Evolutionary conservation across 1,139 yeast species (phyloP).

Genomic region (Nakaseomyces kungkrabaensis): DNA sequence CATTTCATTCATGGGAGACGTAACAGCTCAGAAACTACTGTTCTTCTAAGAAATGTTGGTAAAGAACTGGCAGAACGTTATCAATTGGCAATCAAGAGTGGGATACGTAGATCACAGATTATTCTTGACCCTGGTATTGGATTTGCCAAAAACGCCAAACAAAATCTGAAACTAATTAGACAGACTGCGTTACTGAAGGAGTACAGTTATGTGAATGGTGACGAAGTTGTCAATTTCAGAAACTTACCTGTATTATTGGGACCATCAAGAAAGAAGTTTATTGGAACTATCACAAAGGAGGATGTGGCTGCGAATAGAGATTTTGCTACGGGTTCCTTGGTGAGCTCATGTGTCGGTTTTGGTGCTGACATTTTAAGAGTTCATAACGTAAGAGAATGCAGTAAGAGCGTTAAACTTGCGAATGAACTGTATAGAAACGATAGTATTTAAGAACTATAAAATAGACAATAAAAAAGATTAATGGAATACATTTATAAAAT

Average conservation of each 20-base stretch:
- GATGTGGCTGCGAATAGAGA: slow-evolving; percentile 48
- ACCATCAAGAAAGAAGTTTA: slow-evolving; percentile 77
- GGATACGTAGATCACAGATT: slow-evolving; percentile 82
- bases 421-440: slow-evolving; percentile 37
- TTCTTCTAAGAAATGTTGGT: slow-evolving; percentile 38
- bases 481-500: not conserved
- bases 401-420: slow-evolving; percentile 55
- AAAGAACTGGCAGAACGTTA: slow-evolving; percentile 55
- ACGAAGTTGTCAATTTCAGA: slow-evolving; percentile 15
- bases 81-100: slow-evolving; percentile 45
- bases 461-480: too few relatives aligned
- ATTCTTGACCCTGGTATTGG: slow-evolving; percentile 93
- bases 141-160: slow-evolving; percentile 67
- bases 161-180: slow-evolving; percentile 58
- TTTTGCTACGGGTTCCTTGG: slow-evolving; percentile 68
- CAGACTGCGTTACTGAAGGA: slow-evolving; percentile 47
- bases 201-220: slow-evolving; percentile 32
- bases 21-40: slow-evolving; percentile 6
- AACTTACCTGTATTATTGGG: slow-evolving; percentile 62
- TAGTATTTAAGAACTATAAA: not conserved
- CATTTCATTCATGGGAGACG: slow-evolving; percentile 29
- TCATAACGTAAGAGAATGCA: slow-evolving; percentile 67
- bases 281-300: slow-evolving; percentile 56
- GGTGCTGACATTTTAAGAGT: slow-evolving; percentile 79
- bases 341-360: slow-evolving; percentile 64